Percentiles rank a stretch among this genome's conserved stretches.
phyloP scores from a whole-genome alignment of 495 filamentous ascomycete species.

The Eremomyces bilateralis region DNA sequence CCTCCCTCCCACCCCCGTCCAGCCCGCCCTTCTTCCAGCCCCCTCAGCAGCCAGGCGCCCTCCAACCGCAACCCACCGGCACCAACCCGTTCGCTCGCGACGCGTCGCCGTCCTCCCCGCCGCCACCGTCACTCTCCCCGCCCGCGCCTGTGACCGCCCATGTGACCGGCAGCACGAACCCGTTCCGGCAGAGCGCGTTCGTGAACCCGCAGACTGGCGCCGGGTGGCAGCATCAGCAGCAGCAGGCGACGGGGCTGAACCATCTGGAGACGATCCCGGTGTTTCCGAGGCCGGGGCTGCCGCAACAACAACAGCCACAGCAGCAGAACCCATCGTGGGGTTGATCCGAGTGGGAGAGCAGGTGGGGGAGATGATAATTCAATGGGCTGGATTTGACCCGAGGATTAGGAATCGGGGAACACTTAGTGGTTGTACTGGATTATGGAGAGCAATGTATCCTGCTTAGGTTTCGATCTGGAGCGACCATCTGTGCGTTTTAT shows the following conservation, averaged over 20 bases:
- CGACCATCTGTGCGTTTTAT: too few species aligned
- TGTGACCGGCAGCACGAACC: slow-evolving; percentile 79
- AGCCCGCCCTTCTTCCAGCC: slow-evolving; percentile 13
- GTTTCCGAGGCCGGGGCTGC: slow-evolving; percentile 58
- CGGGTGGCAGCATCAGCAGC: slow-evolving; percentile 51
- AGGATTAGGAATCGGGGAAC: too few species aligned
- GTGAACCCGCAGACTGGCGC: slow-evolving; percentile 70
- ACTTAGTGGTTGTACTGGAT: too few species aligned
- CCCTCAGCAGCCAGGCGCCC: slow-evolving; percentile 21
- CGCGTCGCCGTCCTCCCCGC: slow-evolving; percentile 10
- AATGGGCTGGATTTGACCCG: too few species aligned
- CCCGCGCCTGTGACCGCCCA: slow-evolving; percentile 26
- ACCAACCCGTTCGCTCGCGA: slow-evolving; percentile 49
- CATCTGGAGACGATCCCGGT: slow-evolving; percentile 59
- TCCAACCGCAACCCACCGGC: slow-evolving; percentile 31
- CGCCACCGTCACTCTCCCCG: background rate
- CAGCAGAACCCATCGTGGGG: too few species aligned
- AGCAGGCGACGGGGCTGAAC: slow-evolving; percentile 42
- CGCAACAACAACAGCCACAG: slow-evolving; percentile 2
- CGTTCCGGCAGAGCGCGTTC: slow-evolving; percentile 75
- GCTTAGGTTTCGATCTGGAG: too few species aligned
- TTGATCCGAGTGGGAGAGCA: too few species aligned
- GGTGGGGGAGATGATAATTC: too few species aligned
- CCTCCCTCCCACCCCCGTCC: background rate
- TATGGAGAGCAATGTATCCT: too few species aligned